These are phyloP conservation scores for Lichina pygmaea DNA, from an alignment of 495 filamentous ascomycete species.

Conservation along the genomic window DNA sequence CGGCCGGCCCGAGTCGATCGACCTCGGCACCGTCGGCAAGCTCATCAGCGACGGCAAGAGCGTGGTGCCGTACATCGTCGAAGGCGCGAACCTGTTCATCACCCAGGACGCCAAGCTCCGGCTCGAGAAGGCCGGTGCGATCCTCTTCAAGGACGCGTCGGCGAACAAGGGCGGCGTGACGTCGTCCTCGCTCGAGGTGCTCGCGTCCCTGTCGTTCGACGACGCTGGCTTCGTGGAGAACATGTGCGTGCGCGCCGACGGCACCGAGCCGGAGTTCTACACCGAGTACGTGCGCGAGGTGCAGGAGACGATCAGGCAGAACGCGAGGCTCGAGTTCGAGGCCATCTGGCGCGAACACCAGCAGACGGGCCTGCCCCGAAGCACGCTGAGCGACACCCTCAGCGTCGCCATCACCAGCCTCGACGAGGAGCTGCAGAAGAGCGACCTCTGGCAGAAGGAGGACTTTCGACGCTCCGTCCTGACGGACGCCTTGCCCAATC, in stretches of 20 bases:
- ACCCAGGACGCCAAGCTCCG: constrained; percentile 94
- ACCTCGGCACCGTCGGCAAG: constrained; percentile 58
- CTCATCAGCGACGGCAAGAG: constrained; percentile 65
- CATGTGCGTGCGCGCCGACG: constrained; percentile 69
- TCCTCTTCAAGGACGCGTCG: constrained; percentile 91
- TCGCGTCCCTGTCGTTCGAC: constrained; percentile 82
- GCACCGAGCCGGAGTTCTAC: constrained; percentile 72
- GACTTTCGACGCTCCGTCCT: constrained; percentile 53
- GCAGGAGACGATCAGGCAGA: constrained; percentile 65
- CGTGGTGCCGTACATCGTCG: constrained; percentile 78
- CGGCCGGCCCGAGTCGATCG: constrained; percentile 89
- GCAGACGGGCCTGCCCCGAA: constrained; percentile 48
- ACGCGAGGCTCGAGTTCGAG: constrained; percentile 83
- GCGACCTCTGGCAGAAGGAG: constrained; percentile 71
- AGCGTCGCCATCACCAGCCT: constrained; percentile 78
- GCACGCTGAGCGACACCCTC: constrained; percentile 67
- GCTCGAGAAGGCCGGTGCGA: constrained; percentile 74
- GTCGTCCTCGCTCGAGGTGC: constrained; percentile 87
- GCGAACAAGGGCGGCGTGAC: constrained; percentile 98
- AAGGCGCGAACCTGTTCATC: constrained; percentile 95
- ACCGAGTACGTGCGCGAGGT: constrained; percentile 75
- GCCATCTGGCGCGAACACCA: constrained; percentile 91
- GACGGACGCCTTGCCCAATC: constrained; percentile 57
- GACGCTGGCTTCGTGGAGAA: constrained; percentile 65
- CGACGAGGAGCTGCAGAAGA: constrained; percentile 83